phyloP scores from a whole-genome alignment of 2,329 filamentous ascomycete species.

The Fusarium transvaalense region DNA sequence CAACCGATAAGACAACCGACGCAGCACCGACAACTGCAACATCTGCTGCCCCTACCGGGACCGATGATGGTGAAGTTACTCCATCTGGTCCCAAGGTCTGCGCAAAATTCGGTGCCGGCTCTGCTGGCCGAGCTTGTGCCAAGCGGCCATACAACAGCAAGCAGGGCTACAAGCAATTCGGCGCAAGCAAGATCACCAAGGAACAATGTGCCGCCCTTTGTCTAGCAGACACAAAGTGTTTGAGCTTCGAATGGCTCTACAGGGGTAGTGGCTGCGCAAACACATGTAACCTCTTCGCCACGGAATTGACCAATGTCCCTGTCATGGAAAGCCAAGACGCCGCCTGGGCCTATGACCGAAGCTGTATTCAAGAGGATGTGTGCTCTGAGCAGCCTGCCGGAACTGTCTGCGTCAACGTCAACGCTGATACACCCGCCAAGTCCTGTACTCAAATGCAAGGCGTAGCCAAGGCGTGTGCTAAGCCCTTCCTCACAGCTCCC shows the following conservation, averaged over 20 bases:
- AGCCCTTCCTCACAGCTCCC: constrained; percentile 30
- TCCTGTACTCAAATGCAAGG: constrained; percentile 28
- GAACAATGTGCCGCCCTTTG: constrained; percentile 41
- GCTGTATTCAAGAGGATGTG: constrained; percentile 27
- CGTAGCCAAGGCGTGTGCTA: constrained; percentile 35
- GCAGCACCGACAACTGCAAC: background rate
- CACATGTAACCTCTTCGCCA: constrained; percentile 30
- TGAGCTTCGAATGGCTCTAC: constrained; percentile 42
- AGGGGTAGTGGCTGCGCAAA: constrained; percentile 30
- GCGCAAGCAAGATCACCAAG: constrained; percentile 25
- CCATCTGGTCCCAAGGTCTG: constrained; percentile 26
- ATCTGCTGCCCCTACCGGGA: background rate
- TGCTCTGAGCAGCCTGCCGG: constrained; percentile 26
- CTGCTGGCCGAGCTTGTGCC: constrained; percentile 31
- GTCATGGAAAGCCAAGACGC: constrained; percentile 19
- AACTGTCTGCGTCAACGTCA: constrained; percentile 33
- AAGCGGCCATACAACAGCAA: constrained; percentile 38
- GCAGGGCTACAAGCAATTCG: constrained; percentile 33
- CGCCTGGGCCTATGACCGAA: constrained; percentile 39
- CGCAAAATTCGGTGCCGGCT: constrained; percentile 25
- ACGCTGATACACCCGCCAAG: constrained; percentile 34
- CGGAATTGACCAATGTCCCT: constrained; percentile 5
- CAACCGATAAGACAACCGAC: background rate
- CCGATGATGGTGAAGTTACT: background rate
- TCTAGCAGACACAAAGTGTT: constrained; percentile 27